A percentile compares a stretch with the other conserved stretches of the same genome.
These are phyloP conservation scores for Ophiostoma piceae DNA, from an alignment of 2,329 filamentous ascomycete species.

Conservation along the genomic window DNA sequence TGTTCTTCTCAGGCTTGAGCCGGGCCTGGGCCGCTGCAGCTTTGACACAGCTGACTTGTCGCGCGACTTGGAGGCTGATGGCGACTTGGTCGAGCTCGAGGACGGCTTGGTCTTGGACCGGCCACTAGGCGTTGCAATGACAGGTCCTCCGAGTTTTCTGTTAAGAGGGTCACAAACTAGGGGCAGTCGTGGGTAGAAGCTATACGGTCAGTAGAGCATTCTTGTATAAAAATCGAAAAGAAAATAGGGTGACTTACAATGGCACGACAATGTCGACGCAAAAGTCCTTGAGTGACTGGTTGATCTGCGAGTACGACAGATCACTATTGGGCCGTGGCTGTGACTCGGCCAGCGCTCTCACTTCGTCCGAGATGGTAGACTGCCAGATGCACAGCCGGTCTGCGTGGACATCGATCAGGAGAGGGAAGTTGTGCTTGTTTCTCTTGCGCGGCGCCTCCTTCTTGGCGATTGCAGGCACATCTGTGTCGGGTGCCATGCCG, in stretches of 20 bases:
- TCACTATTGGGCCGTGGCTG: constrained; percentile 35
- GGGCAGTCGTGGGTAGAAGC: constrained; percentile 68
- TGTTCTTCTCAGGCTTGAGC: constrained; percentile 5
- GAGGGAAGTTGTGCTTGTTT: constrained; percentile 57
- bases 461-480: constrained; percentile 22
- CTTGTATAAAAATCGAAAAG: background rate
- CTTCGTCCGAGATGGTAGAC: constrained; percentile 61
- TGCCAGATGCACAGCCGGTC: constrained; percentile 82
- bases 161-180: constrained; percentile 65
- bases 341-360: constrained; percentile 46
- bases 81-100: constrained; percentile 33
- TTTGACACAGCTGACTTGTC: constrained; percentile 27
- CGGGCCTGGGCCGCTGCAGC: background rate
- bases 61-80: constrained; percentile 16
- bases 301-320: constrained; percentile 37
- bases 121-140: constrained; percentile 48
- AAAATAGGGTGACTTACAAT: constrained; percentile 51
- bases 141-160: constrained; percentile 69
- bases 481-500: constrained; percentile 35
- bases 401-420: constrained; percentile 66
- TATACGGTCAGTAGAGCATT: constrained; percentile 34
- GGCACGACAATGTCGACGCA: constrained; percentile 76
- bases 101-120: constrained; percentile 38
- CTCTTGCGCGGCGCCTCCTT: constrained; percentile 48
- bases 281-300: constrained; percentile 68